These are phyloP conservation scores for Selenicereus undatus DNA, from an alignment of 148 eudicot genomes.

Conservation along the genomic window DNA sequence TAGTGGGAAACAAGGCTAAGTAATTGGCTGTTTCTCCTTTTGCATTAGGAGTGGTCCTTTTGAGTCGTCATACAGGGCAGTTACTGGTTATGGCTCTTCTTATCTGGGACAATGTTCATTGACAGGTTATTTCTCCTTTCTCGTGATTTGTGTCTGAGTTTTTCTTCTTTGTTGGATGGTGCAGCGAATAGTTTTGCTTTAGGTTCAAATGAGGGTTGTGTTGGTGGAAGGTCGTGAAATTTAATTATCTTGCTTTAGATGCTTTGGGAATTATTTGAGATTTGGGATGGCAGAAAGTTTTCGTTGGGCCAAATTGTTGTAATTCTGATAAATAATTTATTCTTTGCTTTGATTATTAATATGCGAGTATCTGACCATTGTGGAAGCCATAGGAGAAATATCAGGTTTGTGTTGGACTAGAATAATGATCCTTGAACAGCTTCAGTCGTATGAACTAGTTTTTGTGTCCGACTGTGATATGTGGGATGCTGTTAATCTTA, in stretches of 20 bases:
- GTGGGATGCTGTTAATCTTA: no score
- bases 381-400: no score
- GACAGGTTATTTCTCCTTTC: not conserved
- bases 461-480: no score
- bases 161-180: not conserved
- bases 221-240: not conserved
- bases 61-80: not conserved
- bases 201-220: not conserved
- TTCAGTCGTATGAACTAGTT: no score
- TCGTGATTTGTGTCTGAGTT: not conserved
- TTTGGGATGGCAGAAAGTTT: no score
- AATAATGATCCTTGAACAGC: no score
- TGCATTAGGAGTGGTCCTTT: not conserved
- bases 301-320: no score
- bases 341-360: no score
- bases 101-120: not conserved
- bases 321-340: no score
- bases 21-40: not conserved
- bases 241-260: not conserved
- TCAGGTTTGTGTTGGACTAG: no score
- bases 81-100: not conserved
- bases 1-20: not conserved
- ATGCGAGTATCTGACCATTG: no score
- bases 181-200: not conserved
- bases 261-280: not conserved